Percentiles rank a stretch among this genome's conserved stretches.
phyloP scores from a whole-genome alignment of 176 grass and related monocot genomes.

The Eleusine coracana region DNA sequence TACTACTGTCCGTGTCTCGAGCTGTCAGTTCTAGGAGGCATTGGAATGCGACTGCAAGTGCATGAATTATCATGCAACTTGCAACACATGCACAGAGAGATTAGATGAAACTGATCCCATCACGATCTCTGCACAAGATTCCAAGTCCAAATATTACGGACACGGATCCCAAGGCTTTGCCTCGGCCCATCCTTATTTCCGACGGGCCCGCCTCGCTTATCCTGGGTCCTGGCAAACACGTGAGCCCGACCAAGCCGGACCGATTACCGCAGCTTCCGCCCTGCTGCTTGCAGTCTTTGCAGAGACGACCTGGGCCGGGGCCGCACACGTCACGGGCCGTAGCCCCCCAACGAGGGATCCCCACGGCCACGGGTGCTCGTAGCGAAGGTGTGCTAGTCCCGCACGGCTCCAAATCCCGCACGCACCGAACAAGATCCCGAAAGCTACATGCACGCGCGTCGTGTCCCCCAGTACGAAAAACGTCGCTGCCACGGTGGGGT shows the following conservation, averaged over 20 bases:
- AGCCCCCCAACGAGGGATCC: too few relatives aligned
- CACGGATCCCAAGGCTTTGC: background rate
- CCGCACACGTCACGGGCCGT: background rate
- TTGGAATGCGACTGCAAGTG: background rate
- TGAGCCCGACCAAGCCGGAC: background rate
- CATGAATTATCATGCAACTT: background rate
- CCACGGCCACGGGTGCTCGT: background rate
- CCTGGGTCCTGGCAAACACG: background rate
- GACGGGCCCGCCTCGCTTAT: background rate
- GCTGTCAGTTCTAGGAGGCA: background rate
- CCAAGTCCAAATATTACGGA: background rate
- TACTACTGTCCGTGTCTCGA: background rate
- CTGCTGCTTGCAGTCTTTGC: background rate
- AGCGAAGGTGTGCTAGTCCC: background rate
- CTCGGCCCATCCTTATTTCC: background rate
- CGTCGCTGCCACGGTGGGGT: background rate
- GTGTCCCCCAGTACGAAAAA: background rate
- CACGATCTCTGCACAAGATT: constrained; percentile 3
- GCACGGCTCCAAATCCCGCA: constrained; percentile 1
- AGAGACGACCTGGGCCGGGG: background rate
- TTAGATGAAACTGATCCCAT: background rate
- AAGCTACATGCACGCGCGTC: constrained; percentile 32
- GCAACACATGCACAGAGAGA: background rate
- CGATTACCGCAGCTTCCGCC: background rate
- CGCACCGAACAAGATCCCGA: background rate